Conservation (phyloP, 2,329 filamentous ascomycete genomes). For the Akanthomyces muscarius region DNA sequence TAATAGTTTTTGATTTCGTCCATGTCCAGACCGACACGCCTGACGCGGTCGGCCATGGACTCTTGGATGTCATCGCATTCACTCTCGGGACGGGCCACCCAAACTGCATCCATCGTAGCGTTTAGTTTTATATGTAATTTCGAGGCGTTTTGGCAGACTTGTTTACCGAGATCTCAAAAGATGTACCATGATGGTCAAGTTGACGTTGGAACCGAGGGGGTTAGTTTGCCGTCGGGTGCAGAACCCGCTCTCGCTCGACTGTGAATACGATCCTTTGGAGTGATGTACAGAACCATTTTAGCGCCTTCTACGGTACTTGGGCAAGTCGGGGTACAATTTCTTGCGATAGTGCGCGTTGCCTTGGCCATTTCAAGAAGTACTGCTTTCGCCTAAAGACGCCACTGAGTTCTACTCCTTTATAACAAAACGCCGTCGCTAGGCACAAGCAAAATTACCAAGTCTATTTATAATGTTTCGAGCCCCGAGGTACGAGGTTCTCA, state of each 20-base stretch:
- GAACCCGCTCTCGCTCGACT: neutral
- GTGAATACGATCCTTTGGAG: too few relatives aligned
- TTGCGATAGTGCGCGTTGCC: too few relatives aligned
- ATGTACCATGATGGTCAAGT: neutral
- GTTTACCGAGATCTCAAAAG: too few relatives aligned
- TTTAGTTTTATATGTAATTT: neutral
- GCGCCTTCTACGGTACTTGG: neutral
- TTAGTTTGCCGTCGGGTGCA: neutral
- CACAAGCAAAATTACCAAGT: too few relatives aligned
- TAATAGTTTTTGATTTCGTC: constrained; percentile 46
- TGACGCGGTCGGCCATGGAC: constrained; percentile 39
- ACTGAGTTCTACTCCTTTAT: too few relatives aligned
- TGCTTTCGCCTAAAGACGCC: too few relatives aligned
- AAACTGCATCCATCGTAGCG: constrained; percentile 20
- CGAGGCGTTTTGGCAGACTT: neutral
- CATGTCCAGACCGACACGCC: constrained; percentile 42
- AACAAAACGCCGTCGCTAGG: too few relatives aligned
- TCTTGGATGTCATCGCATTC: constrained; percentile 22
- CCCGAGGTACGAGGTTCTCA: too few relatives aligned
- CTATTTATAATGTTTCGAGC: too few relatives aligned
- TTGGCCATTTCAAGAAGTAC: too few relatives aligned
- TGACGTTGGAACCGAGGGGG: neutral
- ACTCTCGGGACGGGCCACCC: constrained; percentile 20
- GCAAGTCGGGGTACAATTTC: too few relatives aligned
- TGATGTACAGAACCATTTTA: neutral